These are phyloP conservation scores for Amorphotheca resinae DNA, from an alignment of 495 filamentous ascomycete genomes.

Conservation along the genomic window DNA sequence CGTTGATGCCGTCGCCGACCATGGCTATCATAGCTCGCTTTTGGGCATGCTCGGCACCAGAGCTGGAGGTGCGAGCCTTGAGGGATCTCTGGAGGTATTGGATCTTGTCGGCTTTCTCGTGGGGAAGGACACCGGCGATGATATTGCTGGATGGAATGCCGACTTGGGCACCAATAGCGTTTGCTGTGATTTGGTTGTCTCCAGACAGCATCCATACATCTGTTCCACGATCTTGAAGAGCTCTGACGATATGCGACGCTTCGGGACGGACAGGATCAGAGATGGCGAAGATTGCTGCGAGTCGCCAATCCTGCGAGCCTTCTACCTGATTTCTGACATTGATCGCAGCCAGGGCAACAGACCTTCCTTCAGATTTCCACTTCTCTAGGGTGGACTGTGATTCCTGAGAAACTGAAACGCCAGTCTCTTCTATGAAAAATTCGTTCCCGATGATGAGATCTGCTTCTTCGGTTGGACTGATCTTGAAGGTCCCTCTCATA, in stretches of 20 bases:
- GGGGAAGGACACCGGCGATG: constrained; percentile 75
- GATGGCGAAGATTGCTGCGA: constrained; percentile 41
- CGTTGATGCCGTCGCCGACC: constrained; percentile 73
- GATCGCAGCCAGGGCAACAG: constrained; percentile 54
- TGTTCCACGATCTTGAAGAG: constrained; percentile 51
- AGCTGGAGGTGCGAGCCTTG: constrained; percentile 22
- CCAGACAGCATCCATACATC: constrained; percentile 87
- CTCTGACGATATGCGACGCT: constrained; percentile 47
- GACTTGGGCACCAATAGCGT: constrained; percentile 57
- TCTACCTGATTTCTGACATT: constrained; percentile 14
- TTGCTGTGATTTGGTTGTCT: constrained; percentile 61
- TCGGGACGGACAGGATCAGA: constrained; percentile 70
- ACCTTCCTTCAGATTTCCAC: constrained; percentile 63
- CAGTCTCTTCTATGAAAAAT: constrained; percentile 44
- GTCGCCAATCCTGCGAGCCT: constrained; percentile 14
- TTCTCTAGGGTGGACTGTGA: constrained; percentile 34
- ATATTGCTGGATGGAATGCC: constrained; percentile 64
- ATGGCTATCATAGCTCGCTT: constrained; percentile 12
- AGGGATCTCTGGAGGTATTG: constrained; percentile 54
- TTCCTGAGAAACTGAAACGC: constrained; percentile 20
- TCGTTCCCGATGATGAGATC: constrained; percentile 77
- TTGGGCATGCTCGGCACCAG: constrained; percentile 10
- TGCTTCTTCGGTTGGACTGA: constrained; percentile 30
- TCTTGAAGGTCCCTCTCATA: constrained; percentile 52
- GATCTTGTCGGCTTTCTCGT: constrained; percentile 75